Base-by-base conservation (phyloP, 345 rosid genomes). In the Hevea brasiliensis region DNA sequence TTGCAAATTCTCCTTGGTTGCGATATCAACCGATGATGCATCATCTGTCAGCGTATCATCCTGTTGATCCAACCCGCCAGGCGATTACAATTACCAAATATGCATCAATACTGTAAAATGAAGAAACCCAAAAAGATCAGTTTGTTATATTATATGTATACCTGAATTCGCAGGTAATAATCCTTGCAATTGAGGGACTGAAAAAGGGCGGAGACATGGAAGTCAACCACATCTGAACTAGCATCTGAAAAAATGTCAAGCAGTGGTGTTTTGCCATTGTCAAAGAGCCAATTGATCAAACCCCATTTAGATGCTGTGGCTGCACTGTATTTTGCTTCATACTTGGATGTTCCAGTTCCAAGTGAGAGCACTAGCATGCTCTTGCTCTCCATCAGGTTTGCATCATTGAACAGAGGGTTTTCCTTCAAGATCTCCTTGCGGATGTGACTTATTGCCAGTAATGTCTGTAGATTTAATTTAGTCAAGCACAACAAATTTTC, bases 261-360 rank as follows among this genome's bases (percentile, higher is more conserved):
- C 6, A 78, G 4, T 24, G 77, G 74, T 8, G 70, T 73, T 1
- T 21, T 68, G 2, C 77, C 64, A 26, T 57, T 0, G 35, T 73
- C 60, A 57, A 44, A 64, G 26, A 78, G 6, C 81, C 84, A 81
- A 37, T 24, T 13, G 20, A 71, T 4, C 21, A 70, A 10, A n/a
- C 81, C 76, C 79, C 81, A 81, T 1, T 20, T 56, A 21, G 81
- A 55, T 21, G 84, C 71, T 32, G 20, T 12, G 41, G 71, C 48
- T 14, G 81, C 84, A 41, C 14, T 50, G 2, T 77, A 81, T 65
- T 63, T 81, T 7, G 21, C 29, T 62, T 74, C 79, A 32, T 61
- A 9, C 63, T 81, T 77, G 40, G 81, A 57, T 18, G 37, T 3
- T 13, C 84, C 84, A 0, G 79, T 77, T 20, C 84, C 76, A 4